A percentile compares a stretch with the other conserved stretches of the same genome.
phyloP scores from a whole-genome alignment of 495 filamentous ascomycete species.

The Friedmanniomyces simplex region DNA sequence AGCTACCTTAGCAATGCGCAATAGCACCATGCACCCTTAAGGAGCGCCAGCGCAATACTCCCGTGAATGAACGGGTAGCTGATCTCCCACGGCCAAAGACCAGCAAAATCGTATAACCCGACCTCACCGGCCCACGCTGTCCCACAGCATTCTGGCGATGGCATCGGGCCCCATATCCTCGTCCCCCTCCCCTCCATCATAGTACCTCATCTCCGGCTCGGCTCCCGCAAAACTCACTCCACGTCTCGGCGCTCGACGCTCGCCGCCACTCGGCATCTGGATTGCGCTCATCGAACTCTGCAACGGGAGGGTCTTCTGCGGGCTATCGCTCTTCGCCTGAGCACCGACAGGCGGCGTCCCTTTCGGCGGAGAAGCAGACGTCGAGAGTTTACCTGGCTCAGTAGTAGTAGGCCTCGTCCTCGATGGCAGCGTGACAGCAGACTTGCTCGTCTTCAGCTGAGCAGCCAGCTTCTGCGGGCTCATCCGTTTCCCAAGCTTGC shows the following conservation, averaged over 20 bases:
- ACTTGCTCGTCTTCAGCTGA: constrained; percentile 8
- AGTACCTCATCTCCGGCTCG: neutral
- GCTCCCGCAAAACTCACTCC: constrained; percentile 8
- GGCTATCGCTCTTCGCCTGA: too few relatives aligned
- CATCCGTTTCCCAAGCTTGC: neutral
- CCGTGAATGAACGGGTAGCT: neutral
- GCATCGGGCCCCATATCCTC: constrained; percentile 5
- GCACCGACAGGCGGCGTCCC: neutral
- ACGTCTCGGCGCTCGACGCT: neutral
- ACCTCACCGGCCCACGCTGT: neutral
- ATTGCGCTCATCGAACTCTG: too few relatives aligned
- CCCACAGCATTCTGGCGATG: constrained; percentile 17
- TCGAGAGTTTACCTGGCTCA: constrained; percentile 9
- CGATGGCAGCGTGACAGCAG: constrained; percentile 5
- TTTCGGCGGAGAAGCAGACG: constrained; percentile 9
- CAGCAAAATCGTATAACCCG: too few relatives aligned
- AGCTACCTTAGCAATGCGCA: too few relatives aligned
- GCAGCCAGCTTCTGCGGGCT: neutral
- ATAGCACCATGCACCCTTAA: neutral
- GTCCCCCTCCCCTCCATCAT: constrained; percentile 1
- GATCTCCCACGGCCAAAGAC: neutral
- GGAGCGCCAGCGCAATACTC: neutral
- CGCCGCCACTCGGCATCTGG: too few relatives aligned
- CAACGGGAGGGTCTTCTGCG: too few relatives aligned
- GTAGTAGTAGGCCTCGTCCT: neutral